phyloP scores from a whole-genome alignment of 306 rosid genomes.

The Quercus robur region DNA sequence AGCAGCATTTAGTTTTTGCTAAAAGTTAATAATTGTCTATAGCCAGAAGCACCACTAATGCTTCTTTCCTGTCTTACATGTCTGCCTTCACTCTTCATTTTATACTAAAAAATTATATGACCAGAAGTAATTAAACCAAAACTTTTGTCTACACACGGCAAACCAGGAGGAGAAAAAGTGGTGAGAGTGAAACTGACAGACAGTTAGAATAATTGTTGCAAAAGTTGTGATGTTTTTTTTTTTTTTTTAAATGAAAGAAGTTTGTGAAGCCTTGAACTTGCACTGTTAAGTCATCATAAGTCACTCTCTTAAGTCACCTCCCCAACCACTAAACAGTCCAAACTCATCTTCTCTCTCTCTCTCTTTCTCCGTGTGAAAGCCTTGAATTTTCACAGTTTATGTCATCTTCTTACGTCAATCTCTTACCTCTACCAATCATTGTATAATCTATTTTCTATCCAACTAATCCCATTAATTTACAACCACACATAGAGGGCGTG shows the following conservation, averaged over 20 bases:
- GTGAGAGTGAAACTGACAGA: no score
- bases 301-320: conserved; percentile 44
- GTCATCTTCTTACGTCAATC: conserved; percentile 20
- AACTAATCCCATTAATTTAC: background rate
- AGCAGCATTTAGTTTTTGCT: no score
- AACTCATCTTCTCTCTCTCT: background rate
- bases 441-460: conserved; percentile 8
- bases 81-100: background rate
- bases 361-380: no score
- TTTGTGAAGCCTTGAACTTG: conserved; percentile 4
- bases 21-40: background rate
- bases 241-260: no score
- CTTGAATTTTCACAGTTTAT: no score
- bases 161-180: background rate
- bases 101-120: background rate
- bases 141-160: no score
- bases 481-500: rapidly evolving
- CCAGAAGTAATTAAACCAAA: no score
- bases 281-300: conserved; percentile 17
- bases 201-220: no score
- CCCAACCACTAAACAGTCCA: conserved; percentile 33
- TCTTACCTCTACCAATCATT: conserved; percentile 21
- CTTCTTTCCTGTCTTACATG: conserved; percentile 7
- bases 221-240: no score
- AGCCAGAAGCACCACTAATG: background rate